phyloP scores from a whole-genome alignment of 768 basidiomycete genomes.

The Termitomyces sp. region DNA sequence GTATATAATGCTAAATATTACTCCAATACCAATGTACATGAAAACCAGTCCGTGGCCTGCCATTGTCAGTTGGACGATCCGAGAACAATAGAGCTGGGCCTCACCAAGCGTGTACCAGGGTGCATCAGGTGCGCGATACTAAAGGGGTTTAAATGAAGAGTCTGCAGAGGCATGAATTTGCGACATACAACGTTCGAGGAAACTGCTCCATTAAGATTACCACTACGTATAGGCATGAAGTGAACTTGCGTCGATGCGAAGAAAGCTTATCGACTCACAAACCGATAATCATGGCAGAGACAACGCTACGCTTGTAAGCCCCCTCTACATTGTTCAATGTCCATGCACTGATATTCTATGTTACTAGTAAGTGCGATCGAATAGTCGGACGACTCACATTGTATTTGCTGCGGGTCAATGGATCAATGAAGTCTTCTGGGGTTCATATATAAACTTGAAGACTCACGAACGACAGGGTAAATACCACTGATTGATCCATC shows the following conservation, averaged over 20 bases:
- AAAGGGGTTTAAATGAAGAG: neutral
- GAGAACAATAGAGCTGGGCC: neutral
- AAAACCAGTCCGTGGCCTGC: slow-evolving; percentile 44
- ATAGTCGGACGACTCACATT: slow-evolving; percentile 22
- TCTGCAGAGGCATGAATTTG: neutral
- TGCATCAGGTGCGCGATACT: slow-evolving; percentile 60
- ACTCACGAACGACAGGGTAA: slow-evolving; percentile 66
- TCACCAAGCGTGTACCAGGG: slow-evolving; percentile 61
- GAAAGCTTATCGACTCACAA: slow-evolving; percentile 32
- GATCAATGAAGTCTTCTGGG: neutral
- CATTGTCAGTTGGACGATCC: neutral
- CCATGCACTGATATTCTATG: slow-evolving; percentile 34
- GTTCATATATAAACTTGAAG: neutral
- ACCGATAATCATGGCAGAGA: slow-evolving; percentile 63
- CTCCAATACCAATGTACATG: slow-evolving; percentile 63
- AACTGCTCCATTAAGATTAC: slow-evolving; percentile 73
- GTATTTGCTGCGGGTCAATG: slow-evolving; percentile 43
- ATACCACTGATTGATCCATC: slow-evolving; percentile 46
- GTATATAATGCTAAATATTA: slow-evolving; percentile 39
- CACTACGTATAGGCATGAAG: slow-evolving; percentile 28
- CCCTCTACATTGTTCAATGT: slow-evolving; percentile 72
- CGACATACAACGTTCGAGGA: slow-evolving; percentile 64
- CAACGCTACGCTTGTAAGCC: slow-evolving; percentile 68
- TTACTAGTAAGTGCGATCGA: neutral
- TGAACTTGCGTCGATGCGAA: neutral